A percentile compares a stretch with the other conserved stretches of the same genome.
These are phyloP conservation scores for Aspergillus taichungensis DNA, from an alignment of 495 filamentous ascomycete species.

Conservation along the genomic window DNA sequence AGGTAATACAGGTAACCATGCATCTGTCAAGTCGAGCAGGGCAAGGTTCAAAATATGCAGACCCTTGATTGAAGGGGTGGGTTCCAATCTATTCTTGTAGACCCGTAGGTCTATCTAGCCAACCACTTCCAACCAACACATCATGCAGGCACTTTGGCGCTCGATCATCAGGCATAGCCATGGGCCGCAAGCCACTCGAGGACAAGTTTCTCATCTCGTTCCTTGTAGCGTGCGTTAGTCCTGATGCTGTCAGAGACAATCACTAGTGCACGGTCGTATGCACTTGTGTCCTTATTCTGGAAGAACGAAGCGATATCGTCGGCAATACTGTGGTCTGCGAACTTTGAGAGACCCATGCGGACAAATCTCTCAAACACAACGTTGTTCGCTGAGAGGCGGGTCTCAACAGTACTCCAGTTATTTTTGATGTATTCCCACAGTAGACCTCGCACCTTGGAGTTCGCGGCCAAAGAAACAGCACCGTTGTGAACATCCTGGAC, in stretches of 20 bases:
- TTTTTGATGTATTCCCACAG: constrained; percentile 79
- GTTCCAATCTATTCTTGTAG: too few species aligned
- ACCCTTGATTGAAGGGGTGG: too few species aligned
- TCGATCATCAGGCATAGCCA: constrained; percentile 41
- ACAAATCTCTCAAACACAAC: constrained; percentile 85
- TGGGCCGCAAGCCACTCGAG: constrained; percentile 63
- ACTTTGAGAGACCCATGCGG: constrained; percentile 65
- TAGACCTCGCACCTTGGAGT: constrained; percentile 55
- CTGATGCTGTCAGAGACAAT: constrained; percentile 73
- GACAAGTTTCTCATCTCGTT: constrained; percentile 58
- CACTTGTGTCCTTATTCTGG: constrained; percentile 66
- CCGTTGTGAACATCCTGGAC: constrained; percentile 81
- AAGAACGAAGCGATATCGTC: constrained; percentile 81
- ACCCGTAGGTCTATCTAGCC: too few species aligned
- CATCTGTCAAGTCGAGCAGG: too few species aligned
- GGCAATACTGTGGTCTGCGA: constrained; percentile 57
- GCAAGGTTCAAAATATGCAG: too few species aligned
- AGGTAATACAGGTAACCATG: too few species aligned
- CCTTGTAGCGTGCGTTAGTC: constrained; percentile 67
- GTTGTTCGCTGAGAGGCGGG: constrained; percentile 66
- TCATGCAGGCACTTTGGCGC: background rate
- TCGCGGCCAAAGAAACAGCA: constrained; percentile 59
- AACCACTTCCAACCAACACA: too few species aligned
- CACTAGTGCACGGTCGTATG: constrained; percentile 68
- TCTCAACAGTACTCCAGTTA: constrained; percentile 62